Evolutionary conservation across 257 asterid species (phyloP).

Genomic region (Leonotis leonurus): DNA sequence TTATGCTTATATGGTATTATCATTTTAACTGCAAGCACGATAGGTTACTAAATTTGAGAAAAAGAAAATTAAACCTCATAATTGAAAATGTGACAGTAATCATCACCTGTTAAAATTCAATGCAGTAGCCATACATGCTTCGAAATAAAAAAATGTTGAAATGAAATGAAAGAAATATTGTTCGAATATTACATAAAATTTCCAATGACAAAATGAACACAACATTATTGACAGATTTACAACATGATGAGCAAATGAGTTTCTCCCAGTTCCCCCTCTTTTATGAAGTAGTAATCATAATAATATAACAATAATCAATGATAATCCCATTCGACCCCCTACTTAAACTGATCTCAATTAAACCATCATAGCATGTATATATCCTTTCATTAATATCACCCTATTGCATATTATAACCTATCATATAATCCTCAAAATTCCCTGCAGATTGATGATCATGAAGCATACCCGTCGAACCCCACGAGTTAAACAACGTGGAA

Average conservation of each 20-base stretch:
- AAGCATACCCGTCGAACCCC: conserved; percentile 47
- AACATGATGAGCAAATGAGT: conserved; percentile 4
- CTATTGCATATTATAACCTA: conserved; percentile 38
- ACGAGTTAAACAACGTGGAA: conserved; percentile 42
- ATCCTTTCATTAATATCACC: too few species aligned
- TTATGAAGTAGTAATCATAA: conserved; percentile 14
- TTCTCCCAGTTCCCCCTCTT: background rate
- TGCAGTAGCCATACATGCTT: background rate
- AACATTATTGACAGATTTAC: conserved; percentile 44
- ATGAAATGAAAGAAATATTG: background rate
- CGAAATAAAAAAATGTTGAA: background rate
- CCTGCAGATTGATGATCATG: conserved; percentile 42
- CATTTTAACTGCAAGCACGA: too few species aligned
- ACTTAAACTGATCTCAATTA: too few species aligned
- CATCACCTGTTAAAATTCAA: too few species aligned
- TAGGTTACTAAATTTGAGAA: too few species aligned
- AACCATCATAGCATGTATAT: background rate
- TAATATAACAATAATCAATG: conserved; percentile 8
- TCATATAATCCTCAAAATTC: conserved; percentile 40
- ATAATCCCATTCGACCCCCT: background rate
- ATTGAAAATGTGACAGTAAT: too few species aligned
- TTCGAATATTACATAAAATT: conserved; percentile 1
- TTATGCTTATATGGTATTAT: too few species aligned
- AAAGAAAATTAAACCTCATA: too few species aligned
- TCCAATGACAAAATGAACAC: background rate